phyloP scores from a whole-genome alignment of 1,139 yeast species.

The Yamadazyma songkhlaensis region DNA sequence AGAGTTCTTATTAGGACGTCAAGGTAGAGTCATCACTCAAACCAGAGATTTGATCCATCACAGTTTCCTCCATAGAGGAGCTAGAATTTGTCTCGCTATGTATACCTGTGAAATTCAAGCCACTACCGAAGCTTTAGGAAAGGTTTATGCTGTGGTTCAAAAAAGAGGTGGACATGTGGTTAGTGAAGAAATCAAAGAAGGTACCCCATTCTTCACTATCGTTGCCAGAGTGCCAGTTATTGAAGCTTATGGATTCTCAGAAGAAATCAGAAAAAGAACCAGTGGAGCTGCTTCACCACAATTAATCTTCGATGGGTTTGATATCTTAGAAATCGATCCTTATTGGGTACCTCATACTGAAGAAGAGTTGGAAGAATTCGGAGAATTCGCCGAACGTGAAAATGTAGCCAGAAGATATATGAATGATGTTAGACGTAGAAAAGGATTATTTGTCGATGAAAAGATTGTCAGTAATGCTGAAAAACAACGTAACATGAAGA shows the following conservation, averaged over 20 bases:
- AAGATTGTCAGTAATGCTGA: constrained; percentile 90
- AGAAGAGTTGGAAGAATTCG: constrained; percentile 90
- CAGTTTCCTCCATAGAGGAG: constrained; percentile 75
- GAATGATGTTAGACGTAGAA: constrained; percentile 76
- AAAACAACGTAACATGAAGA: constrained; percentile 83
- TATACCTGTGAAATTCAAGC: constrained; percentile 96
- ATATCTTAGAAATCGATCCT: constrained; percentile 85
- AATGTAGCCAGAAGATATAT: constrained; percentile 85
- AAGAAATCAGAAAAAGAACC: constrained; percentile 87
- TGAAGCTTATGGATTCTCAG: constrained; percentile 96
- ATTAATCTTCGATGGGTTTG: constrained; percentile 85
- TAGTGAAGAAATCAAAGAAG: constrained; percentile 95
- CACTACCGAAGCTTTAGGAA: constrained; percentile 88
- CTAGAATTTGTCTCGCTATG: constrained; percentile 87
- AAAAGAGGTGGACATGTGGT: constrained; percentile 80
- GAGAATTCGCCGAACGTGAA: constrained; percentile 90
- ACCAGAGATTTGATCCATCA: constrained; percentile 73
- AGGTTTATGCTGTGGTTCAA: constrained; percentile 92
- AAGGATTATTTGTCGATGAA: constrained; percentile 88
- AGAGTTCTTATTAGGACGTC: constrained; percentile 35
- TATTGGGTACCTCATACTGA: constrained; percentile 99
- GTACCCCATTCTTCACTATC: constrained; percentile 92
- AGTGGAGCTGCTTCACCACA: constrained; percentile 99
- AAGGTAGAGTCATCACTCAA: constrained; percentile 72
- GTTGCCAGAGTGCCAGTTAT: constrained; percentile 87